Evolutionary conservation across 225 moss, liverwort and hornwort species (phyloP).

Genomic region (Rhytidiadelphus loreus): DNA sequence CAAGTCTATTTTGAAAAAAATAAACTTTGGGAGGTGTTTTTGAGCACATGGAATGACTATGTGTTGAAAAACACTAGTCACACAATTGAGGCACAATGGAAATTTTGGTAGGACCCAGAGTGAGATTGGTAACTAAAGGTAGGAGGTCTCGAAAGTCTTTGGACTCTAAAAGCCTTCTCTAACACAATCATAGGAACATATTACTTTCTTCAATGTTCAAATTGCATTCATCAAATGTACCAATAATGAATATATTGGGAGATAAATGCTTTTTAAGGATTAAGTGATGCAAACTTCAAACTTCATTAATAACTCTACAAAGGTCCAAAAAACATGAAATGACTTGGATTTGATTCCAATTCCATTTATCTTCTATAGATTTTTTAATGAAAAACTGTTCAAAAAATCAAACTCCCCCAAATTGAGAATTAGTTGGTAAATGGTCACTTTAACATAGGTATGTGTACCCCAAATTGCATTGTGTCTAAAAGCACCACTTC

Average conservation of each 20-base stretch:
- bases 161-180: background rate
- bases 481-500: background rate
- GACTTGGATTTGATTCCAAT: background rate
- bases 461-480: background rate
- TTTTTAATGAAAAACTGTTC: rapidly evolving
- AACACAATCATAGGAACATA: too few relatives aligned
- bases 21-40: background rate
- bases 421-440: rapidly evolving
- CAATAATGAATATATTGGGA: background rate
- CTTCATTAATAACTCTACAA: background rate
- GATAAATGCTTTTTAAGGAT: rapidly evolving
- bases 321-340: background rate
- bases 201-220: background rate
- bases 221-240: background rate
- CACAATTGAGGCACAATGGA: rapidly evolving
- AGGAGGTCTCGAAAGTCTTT: rapidly evolving
- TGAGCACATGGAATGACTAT: background rate
- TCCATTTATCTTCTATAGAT: too few relatives aligned
- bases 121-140: rapidly evolving
- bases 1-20: background rate
- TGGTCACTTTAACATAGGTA: background rate
- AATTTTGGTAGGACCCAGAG: rapidly evolving
- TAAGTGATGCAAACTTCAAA: background rate
- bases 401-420: rapidly evolving
- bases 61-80: rapidly evolving